Evolutionary conservation across 176 grass and related monocot species (phyloP).

Genomic region (Chrysopogon serrulatus): DNA sequence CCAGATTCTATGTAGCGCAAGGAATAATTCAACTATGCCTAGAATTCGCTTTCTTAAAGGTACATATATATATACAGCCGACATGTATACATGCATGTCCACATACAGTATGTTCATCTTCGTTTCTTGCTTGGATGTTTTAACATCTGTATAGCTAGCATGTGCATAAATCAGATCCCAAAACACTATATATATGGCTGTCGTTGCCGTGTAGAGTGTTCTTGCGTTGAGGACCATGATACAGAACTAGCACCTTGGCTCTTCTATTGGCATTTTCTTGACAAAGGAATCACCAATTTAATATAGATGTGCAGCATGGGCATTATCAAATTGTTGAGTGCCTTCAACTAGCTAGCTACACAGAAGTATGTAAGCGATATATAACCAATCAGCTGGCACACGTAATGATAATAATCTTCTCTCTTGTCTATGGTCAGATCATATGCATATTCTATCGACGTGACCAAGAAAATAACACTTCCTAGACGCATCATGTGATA

Average conservation of each 20-base stretch:
- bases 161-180: background rate
- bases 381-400: background rate
- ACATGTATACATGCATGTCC: too few relatives aligned
- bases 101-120: too few relatives aligned
- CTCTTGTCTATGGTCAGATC: background rate
- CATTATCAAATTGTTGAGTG: conserved; percentile 3
- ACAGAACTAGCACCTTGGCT: background rate
- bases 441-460: background rate
- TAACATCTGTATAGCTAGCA: too few relatives aligned
- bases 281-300: conserved; percentile 7
- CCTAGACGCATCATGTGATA: too few relatives aligned
- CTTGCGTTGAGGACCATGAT: background rate
- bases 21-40: too few relatives aligned
- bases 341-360: background rate
- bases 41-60: too few relatives aligned
- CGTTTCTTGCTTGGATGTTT: too few relatives aligned
- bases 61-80: too few relatives aligned
- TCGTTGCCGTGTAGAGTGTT: background rate
- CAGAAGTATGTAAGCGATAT: background rate
- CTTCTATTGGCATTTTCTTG: conserved; percentile 29
- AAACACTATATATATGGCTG: background rate
- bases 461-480: background rate
- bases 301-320: background rate
- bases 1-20: too few relatives aligned
- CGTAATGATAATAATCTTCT: background rate